These are phyloP conservation scores for Trypanosoma avium DNA, from an alignment of 208 protist genomes.

Conservation along the genomic window DNA sequence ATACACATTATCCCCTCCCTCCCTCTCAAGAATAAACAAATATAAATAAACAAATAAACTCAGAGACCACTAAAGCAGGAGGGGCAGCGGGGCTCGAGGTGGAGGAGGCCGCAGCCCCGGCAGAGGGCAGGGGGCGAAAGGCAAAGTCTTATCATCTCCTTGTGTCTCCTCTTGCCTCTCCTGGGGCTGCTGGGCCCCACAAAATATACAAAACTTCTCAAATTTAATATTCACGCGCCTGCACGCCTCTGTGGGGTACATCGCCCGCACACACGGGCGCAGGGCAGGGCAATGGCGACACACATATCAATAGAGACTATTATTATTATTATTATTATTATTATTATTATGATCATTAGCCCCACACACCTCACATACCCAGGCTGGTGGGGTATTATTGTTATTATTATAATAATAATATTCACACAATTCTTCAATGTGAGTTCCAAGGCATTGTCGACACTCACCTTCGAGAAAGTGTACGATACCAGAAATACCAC, in stretches of 20 bases:
- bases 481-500: slow-evolving; percentile 26
- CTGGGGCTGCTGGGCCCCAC: slow-evolving; percentile 28
- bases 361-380: slow-evolving; percentile 65
- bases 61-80: slow-evolving; percentile 28
- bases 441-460: slow-evolving; percentile 66
- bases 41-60: background rate
- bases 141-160: slow-evolving; percentile 21
- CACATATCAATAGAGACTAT: slow-evolving; percentile 75
- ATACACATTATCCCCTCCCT: too few relatives aligned
- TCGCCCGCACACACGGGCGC: slow-evolving; percentile 53
- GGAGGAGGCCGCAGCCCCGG: slow-evolving; percentile 51
- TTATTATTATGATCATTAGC: slow-evolving; percentile 54
- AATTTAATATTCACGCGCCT: slow-evolving; percentile 67
- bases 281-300: slow-evolving; percentile 68
- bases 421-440: slow-evolving; percentile 54
- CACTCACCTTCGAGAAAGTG: slow-evolving; percentile 38
- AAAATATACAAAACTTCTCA: slow-evolving; percentile 83
- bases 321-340: slow-evolving; percentile 54
- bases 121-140: slow-evolving; percentile 74
- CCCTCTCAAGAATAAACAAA: slow-evolving; percentile 4
- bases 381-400: too few relatives aligned
- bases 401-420: slow-evolving; percentile 19
- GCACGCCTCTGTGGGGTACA: slow-evolving; percentile 63
- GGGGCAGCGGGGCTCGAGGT: slow-evolving; percentile 75
- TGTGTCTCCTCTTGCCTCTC: slow-evolving; percentile 13